Base-by-base conservation (phyloP, 495 filamentous ascomycete species). In the Aspergillus steynii region DNA sequence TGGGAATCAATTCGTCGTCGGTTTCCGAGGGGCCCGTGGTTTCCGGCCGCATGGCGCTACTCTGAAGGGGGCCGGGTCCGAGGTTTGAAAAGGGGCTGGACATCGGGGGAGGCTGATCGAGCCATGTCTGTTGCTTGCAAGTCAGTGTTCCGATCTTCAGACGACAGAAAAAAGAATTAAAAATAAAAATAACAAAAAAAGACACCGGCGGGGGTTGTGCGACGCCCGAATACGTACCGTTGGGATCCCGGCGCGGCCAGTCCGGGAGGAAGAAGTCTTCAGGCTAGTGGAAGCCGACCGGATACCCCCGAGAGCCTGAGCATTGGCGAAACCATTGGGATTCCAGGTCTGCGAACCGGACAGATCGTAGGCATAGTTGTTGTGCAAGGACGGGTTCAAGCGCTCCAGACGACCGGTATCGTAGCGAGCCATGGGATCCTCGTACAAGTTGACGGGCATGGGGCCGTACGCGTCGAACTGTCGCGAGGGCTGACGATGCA, bases 1-100 rank as follows among this genome's bases (percentile, higher is more conserved):
- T 99, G 15, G 95, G 95, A 61, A 99, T 99, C 61, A 99, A 83
- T 77, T 97, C 93, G 61, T 90, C 92, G 62, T 88, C 89, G 20
- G 74, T 74, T 42, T 88, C 86, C 10, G 83, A 80, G 32, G 74
- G 74, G 52, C 82, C 78, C 25, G 80, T 75, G 52, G 81, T 66
- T 61, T 79, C 76, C 52, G 75, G 71, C 32, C 84, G 83, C 73
- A 88, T 81, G 10, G 80, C 80, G 32, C 74, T 76, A 62, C 74
- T 72, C 47, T 80, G 80, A 29, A 86, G 74, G 12, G 81, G 73
- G 42, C 79, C 77, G 61, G 81, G 81, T 50, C 81, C 84, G 55
- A 86, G 67, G 60, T 79, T 82, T 28, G 80, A 74, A 50, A 85
- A 82, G 51, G 80, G 77, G 53, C 71, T 79, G 8, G 83, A 76